Evolutionary conservation across 2,329 filamentous ascomycete species (phyloP).

Genomic region (Neopestalotiopsis sp.): DNA sequence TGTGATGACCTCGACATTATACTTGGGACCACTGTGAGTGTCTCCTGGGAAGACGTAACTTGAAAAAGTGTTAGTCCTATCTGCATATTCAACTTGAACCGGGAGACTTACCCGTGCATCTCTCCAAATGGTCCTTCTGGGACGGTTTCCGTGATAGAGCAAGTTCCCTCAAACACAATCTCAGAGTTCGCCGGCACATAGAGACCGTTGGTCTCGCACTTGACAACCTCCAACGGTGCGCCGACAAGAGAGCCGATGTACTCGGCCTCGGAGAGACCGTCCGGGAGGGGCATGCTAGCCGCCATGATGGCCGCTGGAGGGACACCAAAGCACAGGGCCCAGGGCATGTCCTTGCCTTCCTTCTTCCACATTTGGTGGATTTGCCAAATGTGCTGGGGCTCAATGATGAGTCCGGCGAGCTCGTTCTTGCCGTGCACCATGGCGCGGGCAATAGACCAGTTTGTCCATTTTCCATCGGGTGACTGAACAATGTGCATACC

Average conservation of each 20-base stretch:
- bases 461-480: conserved; percentile 51
- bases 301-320: conserved; percentile 55
- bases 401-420: conserved; percentile 45
- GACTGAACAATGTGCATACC: conserved; percentile 53
- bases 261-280: conserved; percentile 49
- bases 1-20: conserved; percentile 51
- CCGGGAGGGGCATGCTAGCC: conserved; percentile 52
- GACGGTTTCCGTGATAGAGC: conserved; percentile 47
- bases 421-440: conserved; percentile 52
- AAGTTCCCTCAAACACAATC: conserved; percentile 55
- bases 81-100: too few relatives aligned
- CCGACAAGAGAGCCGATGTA: conserved; percentile 54
- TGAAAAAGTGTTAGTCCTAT: neutral
- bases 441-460: conserved; percentile 49
- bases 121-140: conserved; percentile 57
- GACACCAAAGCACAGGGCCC: conserved; percentile 51
- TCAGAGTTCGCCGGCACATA: conserved; percentile 54
- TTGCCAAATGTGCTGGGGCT: conserved; percentile 51
- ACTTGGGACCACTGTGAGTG: conserved; percentile 41
- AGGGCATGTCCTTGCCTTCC: conserved; percentile 49
- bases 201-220: conserved; percentile 56
- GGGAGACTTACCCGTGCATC: conserved; percentile 38
- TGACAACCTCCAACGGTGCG: conserved; percentile 49
- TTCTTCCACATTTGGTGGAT: conserved; percentile 53
- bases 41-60: conserved; percentile 45